phyloP scores from a whole-genome alignment of 345 rosid species.

The Balakata baccata region DNA sequence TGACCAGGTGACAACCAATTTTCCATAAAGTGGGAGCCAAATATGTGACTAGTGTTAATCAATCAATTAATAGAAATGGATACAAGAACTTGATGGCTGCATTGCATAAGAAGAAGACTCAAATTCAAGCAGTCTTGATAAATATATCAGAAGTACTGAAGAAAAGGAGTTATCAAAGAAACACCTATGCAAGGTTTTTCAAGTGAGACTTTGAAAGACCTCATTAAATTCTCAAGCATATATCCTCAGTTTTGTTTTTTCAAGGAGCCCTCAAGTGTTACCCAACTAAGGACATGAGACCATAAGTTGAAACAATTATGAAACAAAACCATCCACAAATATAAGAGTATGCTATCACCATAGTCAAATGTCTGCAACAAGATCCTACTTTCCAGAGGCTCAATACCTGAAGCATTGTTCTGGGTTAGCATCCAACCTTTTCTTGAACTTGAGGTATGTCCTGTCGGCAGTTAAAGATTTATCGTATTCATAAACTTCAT shows the following conservation, averaged over 20 bases:
- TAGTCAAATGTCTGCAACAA: constrained; percentile 1
- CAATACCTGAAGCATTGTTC: constrained; percentile 91
- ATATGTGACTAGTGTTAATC: too few relatives aligned
- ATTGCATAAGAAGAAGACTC: too few relatives aligned
- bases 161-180: too few relatives aligned
- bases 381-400: background rate
- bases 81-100: too few relatives aligned
- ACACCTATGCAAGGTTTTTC: background rate
- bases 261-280: background rate
- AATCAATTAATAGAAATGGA: too few relatives aligned
- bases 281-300: background rate
- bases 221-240: background rate
- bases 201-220: background rate
- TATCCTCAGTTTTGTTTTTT: background rate
- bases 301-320: background rate
- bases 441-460: constrained; percentile 83
- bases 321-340: background rate
- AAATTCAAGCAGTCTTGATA: too few relatives aligned
- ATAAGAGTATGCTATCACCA: background rate
- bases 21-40: background rate
- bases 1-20: background rate
- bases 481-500: constrained; percentile 78
- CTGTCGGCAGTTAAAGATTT: constrained; percentile 76
- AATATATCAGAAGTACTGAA: too few relatives aligned
- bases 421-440: constrained; percentile 68